Conservation (phyloP, 192 early-diverging fungal genomes). For the Backusella sp. region DNA sequence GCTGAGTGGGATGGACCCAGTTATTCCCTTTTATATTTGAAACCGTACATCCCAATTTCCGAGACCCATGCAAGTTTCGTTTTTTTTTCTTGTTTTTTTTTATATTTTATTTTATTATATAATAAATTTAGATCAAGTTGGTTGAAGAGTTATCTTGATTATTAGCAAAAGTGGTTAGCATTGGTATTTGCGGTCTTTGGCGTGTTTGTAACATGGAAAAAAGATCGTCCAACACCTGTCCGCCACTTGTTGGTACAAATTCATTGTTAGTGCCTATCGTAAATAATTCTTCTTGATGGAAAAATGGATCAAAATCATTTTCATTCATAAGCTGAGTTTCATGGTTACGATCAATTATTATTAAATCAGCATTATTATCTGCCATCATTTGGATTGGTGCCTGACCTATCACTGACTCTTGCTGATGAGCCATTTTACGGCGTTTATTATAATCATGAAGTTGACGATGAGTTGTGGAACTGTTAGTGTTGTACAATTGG, state of each 20-base stretch:
- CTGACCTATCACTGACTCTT: neutral
- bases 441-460: neutral
- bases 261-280: neutral
- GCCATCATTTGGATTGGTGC: neutral
- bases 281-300: constrained; percentile 22
- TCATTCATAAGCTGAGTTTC: neutral
- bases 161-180: neutral
- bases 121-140: neutral
- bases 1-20: neutral
- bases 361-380: neutral
- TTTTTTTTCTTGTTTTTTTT: neutral
- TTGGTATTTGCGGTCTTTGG: constrained; percentile 32
- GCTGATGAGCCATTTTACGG: neutral
- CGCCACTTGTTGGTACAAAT: constrained; percentile 16
- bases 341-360: neutral
- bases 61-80: neutral
- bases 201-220: constrained; percentile 34
- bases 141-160: neutral
- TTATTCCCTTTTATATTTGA: neutral
- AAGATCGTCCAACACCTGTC: constrained; percentile 29
- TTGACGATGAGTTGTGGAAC: neutral
- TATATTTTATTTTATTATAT: neutral
- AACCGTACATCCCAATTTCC: neutral
- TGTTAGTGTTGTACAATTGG: neutral
- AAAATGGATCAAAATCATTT: constrained; percentile 31